Evolutionary conservation across 768 basidiomycete species (phyloP), one percentile per base, ranked within the genome.

Genomic region (Kwoniella sp.): DNA sequence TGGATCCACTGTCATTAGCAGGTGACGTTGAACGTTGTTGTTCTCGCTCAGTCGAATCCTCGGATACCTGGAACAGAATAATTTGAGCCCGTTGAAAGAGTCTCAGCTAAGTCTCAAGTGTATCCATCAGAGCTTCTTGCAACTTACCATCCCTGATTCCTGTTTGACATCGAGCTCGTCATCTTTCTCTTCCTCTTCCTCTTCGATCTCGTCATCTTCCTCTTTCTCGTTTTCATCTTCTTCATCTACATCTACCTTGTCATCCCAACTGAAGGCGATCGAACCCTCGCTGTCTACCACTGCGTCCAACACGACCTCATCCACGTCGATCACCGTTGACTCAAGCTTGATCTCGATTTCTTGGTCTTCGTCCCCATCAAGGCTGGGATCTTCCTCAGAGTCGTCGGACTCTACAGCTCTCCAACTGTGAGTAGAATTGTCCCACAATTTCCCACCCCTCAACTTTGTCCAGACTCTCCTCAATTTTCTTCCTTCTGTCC

Each of bases 321-420:
- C 40, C 8, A 44, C 40, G 17, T 44, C 40, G 40, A 44, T 44
- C 10, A 44, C 17, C 17, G 40, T 44, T 19, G 40, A 15, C 40
- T 10, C 4, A 9, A 44, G 7, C 17, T 19, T 44, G 10, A 44
- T 19, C 17, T 44, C 40, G 40, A 44, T 15, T 9, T 44, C 40
- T 9, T 44, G 8, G 17, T 9, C 8, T 15, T 44, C 10, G 8
- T 19, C 40, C 8, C 17, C 40, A 19, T 61, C 64, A 71, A n/a
- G n/a, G n/a, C 56, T 55, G 17, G 8, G 8, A 30, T 17, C 52
- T n/a, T 30, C 29, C 19, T 19, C 13, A 2, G 15, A 2, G n/a
- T 44, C 55, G 10, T 5, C 12, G 1, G 33, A 4, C 8, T 33
- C 19, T 17, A 22, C 29, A 15, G 33, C 15, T 13, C 17, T 29